Evolutionary conservation across 257 asterid species (phyloP), one percentile per base, ranked within the genome.

Genomic region (Anisodus tanguticus): DNA sequence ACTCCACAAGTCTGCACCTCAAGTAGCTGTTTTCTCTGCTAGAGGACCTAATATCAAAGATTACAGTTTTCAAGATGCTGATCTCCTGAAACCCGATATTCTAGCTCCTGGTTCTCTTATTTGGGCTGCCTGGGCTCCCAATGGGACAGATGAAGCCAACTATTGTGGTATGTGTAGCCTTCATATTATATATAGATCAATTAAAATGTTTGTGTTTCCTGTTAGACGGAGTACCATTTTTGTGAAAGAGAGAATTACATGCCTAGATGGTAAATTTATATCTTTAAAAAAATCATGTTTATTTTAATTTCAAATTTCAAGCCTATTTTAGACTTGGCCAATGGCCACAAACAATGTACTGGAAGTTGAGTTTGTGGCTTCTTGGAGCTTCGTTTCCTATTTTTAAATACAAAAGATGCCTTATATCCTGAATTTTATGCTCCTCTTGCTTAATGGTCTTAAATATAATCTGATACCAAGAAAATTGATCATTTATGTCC

Each of bases 101-200:
- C 91, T 97, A 55, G 99, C 99, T 85, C 99, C 99, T 0, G 99
- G 99, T 68, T 92, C 97, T 87, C 93, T 97, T 10, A 97, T 97
- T 76, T 97, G 99, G 99, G 97, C 99, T 81, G 99, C 99, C 81
- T 97, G 99, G 99, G 88, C 98, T 81, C 98, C 92, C 37, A 93
- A 95, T 63, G 99, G 99, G 83, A 97, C 99, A 41, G 99, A 97
- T 49, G 98, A 97, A 88, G 90, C 98, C 22, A 92, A 97, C 88
- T 95, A 91, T 82, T 59, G 89, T 39, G 98, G 99, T 94, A 92
- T 87, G 82, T 53, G 5, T 31, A 3, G 43, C 82, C 64, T 31
- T 76, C 63, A 76, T 76, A 22, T 26, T 77, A 49, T 74, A 49
- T 83, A 67, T 86, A n/a, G 76, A 88, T 81, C 8, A 0, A 17